Evolutionary conservation across 257 asterid species (phyloP).

Genomic region (Linaria vulgaris): DNA sequence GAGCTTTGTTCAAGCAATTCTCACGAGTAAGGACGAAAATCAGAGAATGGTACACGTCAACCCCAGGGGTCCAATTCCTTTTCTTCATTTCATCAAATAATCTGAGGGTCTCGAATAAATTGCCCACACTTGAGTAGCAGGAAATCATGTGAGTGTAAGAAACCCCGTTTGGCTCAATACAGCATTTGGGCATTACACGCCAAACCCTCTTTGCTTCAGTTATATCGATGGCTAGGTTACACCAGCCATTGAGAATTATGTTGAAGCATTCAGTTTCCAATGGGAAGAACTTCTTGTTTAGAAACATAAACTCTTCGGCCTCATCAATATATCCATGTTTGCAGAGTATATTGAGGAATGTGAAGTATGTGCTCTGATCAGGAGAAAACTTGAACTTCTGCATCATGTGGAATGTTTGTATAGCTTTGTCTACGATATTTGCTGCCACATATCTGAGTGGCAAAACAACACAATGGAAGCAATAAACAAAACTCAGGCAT

Average conservation of each 20-base stretch:
- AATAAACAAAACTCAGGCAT: neutral
- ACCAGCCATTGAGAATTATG: constrained; percentile 88
- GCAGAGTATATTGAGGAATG: constrained; percentile 67
- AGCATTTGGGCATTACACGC: constrained; percentile 90
- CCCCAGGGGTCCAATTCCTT: constrained; percentile 70
- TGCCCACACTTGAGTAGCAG: constrained; percentile 66
- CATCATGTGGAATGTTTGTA: constrained; percentile 69
- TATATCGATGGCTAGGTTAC: constrained; percentile 60
- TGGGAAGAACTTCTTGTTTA: constrained; percentile 80
- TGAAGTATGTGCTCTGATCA: constrained; percentile 58
- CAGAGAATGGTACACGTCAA: constrained; percentile 74
- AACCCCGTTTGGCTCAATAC: constrained; percentile 65
- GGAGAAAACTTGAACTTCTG: constrained; percentile 74
- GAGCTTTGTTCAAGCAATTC: constrained; percentile 76
- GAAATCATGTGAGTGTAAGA: constrained; percentile 79
- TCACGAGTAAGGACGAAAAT: constrained; percentile 56
- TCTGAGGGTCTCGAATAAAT: constrained; percentile 77
- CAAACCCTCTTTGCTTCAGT: constrained; percentile 85
- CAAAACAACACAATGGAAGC: constrained; percentile 16
- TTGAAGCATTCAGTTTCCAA: constrained; percentile 73
- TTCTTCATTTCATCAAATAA: constrained; percentile 87
- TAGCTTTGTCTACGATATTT: constrained; percentile 62
- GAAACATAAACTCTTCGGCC: constrained; percentile 83
- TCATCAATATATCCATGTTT: constrained; percentile 84
- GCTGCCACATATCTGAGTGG: constrained; percentile 69